A percentile compares a stretch with the other conserved stretches of the same genome.
Conservation (phyloP, 2,329 filamentous ascomycete species). For the Aspergillus eucalypticola region DNA sequence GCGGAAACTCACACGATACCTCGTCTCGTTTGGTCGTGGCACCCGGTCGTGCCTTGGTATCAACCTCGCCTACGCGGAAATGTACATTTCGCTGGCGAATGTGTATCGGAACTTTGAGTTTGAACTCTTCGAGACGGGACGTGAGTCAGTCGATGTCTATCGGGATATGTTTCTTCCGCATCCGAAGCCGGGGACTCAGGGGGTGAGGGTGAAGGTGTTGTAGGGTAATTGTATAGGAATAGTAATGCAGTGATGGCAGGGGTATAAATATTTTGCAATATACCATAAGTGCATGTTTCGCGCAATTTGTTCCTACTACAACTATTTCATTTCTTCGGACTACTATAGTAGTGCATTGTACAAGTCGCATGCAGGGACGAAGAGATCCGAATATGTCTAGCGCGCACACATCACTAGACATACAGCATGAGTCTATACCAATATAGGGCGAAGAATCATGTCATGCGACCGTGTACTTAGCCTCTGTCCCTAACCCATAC, state of each 20-base stretch:
- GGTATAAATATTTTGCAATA: neutral
- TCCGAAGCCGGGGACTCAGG: slow-evolving; percentile 12
- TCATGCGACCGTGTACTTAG: too few relatives aligned
- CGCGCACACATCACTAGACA: too few relatives aligned
- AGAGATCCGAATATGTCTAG: too few relatives aligned
- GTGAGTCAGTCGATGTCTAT: slow-evolving; percentile 9
- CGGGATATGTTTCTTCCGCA: slow-evolving; percentile 17
- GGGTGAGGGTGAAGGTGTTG: slow-evolving; percentile 12
- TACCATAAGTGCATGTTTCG: too few relatives aligned
- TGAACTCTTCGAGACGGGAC: slow-evolving; percentile 15
- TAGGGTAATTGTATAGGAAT: neutral
- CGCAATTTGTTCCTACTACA: too few relatives aligned
- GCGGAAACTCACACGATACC: slow-evolving; percentile 11
- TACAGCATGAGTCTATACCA: too few relatives aligned
- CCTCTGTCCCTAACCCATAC: too few relatives aligned
- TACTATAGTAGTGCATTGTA: too few relatives aligned
- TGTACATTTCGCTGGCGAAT: slow-evolving; percentile 16
- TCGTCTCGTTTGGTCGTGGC: slow-evolving; percentile 14
- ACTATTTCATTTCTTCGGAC: too few relatives aligned
- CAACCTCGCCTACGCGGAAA: slow-evolving; percentile 17
- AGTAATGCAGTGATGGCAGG: neutral
- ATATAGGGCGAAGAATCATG: too few relatives aligned
- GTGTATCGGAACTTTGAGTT: slow-evolving; percentile 16
- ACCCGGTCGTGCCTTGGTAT: slow-evolving; percentile 16
- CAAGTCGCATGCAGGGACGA: too few relatives aligned